Conservation (phyloP, 371 early-diverging fungal species). For the Cokeromyces recurvatus region DNA sequence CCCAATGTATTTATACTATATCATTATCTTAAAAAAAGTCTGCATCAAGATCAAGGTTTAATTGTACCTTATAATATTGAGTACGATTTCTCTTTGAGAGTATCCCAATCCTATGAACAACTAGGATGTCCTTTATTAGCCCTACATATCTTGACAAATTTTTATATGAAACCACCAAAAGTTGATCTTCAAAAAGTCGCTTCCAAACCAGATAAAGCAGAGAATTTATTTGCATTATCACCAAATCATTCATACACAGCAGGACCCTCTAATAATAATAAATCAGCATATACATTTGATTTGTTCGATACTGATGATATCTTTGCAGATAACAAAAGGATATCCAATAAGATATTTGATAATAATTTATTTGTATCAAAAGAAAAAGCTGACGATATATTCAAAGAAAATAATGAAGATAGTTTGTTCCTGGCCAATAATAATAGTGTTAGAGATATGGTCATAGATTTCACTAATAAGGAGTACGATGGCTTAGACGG, state of each 20-base stretch:
- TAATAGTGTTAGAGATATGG: not conserved
- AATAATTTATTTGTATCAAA: constrained; percentile 25
- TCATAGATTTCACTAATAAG: too few species aligned
- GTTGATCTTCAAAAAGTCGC: not conserved
- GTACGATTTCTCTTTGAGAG: constrained; percentile 53
- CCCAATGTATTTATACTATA: constrained; percentile 79
- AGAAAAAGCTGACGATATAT: constrained; percentile 4
- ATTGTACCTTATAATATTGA: constrained; percentile 34
- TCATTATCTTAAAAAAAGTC: constrained; percentile 54
- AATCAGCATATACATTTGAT: constrained; percentile 19
- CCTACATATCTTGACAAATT: constrained; percentile 51
- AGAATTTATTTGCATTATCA: constrained; percentile 1
- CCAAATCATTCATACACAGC: constrained; percentile 11
- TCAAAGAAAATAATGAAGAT: not conserved
- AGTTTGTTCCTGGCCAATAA: not conserved
- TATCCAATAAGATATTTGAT: constrained; percentile 13
- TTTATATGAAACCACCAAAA: constrained; percentile 20
- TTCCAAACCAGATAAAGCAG: not conserved
- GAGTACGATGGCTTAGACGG: constrained; percentile 21
- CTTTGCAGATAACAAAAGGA: constrained; percentile 7
- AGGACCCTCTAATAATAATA: constrained; percentile 1
- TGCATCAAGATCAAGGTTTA: constrained; percentile 10
- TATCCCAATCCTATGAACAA: constrained; percentile 66
- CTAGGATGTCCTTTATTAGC: constrained; percentile 76
- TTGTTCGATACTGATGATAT: constrained; percentile 24